Evolutionary conservation across 164 flowering plant species (phyloP).

Genomic region (Nymphaea thermarum): DNA sequence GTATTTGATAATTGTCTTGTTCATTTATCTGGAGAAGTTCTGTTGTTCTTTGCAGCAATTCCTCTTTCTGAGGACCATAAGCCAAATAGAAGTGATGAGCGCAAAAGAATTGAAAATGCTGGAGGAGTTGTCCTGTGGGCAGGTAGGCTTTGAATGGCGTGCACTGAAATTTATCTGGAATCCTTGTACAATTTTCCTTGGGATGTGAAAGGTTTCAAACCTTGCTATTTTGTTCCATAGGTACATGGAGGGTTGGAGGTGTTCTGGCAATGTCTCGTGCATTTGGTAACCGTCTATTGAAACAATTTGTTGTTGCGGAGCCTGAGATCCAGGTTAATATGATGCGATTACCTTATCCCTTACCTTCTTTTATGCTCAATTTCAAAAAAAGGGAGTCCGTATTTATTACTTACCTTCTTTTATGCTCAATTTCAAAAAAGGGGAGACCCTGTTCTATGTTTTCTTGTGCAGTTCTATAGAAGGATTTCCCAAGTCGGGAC

Average conservation of each 20-base stretch:
- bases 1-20: background rate
- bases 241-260: slow-evolving; percentile 99
- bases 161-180: too few species aligned
- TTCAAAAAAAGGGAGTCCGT: too few species aligned
- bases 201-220: background rate
- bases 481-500: too few species aligned
- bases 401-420: too few species aligned
- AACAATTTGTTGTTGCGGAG: slow-evolving; percentile 93
- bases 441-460: too few species aligned
- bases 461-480: too few species aligned
- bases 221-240: slow-evolving; percentile 20
- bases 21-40: background rate
- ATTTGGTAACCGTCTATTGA: slow-evolving; percentile 91
- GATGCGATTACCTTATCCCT: background rate
- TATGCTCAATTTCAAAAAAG: too few species aligned
- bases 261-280: slow-evolving; percentile 99
- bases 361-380: too few species aligned
- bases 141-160: slow-evolving; percentile 24
- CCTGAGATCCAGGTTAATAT: slow-evolving; percentile 89
- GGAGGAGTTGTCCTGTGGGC: slow-evolving; percentile 99
- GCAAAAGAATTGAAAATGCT: slow-evolving; percentile 94
- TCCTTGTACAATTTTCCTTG: too few species aligned
- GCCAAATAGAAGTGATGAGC: slow-evolving; percentile 91
- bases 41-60: slow-evolving; percentile 40
- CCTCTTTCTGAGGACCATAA: slow-evolving; percentile 97